These are phyloP conservation scores for Dothistroma septosporum DNA, from an alignment of 2,329 filamentous ascomycete species.

Conservation along the genomic window DNA sequence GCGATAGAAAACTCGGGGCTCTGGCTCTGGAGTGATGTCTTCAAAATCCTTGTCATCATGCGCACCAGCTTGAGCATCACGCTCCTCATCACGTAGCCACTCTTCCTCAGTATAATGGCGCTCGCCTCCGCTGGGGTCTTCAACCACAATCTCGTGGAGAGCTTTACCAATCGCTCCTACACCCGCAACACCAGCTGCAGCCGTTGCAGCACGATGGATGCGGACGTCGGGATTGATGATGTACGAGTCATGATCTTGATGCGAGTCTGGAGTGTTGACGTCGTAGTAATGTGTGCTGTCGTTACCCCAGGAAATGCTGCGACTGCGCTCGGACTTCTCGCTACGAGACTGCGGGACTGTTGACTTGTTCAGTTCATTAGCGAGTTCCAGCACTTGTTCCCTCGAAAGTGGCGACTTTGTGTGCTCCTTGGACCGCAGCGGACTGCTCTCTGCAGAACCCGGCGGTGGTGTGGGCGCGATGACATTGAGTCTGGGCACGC, in stretches of 20 bases:
- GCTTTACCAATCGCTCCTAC: constrained; percentile 21
- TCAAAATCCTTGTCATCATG: constrained; percentile 15
- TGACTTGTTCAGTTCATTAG: constrained; percentile 10
- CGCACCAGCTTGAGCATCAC: neutral
- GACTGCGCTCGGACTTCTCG: constrained; percentile 22
- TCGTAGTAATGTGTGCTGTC: constrained; percentile 47
- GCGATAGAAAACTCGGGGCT: constrained; percentile 25
- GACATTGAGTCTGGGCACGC: constrained; percentile 53
- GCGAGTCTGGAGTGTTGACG: constrained; percentile 42
- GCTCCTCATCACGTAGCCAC: constrained; percentile 5
- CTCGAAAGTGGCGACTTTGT: constrained; percentile 34
- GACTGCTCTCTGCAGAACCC: constrained; percentile 38
- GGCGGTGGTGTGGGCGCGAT: constrained; percentile 56
- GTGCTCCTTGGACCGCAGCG: constrained; percentile 33
- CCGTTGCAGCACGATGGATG: constrained; percentile 8
- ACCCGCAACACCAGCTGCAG: constrained; percentile 10
- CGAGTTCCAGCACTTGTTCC: constrained; percentile 15
- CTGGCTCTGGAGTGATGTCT: constrained; percentile 9
- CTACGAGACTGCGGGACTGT: constrained; percentile 5
- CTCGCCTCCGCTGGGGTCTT: constrained; percentile 34
- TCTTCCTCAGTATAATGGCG: constrained; percentile 33
- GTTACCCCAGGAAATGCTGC: constrained; percentile 46
- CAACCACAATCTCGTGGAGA: constrained; percentile 39
- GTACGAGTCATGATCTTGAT: constrained; percentile 25
- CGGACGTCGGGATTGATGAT: constrained; percentile 19